phyloP scores from a whole-genome alignment of 2,329 filamentous ascomycete species.

The Cladobotryum protrusum region DNA sequence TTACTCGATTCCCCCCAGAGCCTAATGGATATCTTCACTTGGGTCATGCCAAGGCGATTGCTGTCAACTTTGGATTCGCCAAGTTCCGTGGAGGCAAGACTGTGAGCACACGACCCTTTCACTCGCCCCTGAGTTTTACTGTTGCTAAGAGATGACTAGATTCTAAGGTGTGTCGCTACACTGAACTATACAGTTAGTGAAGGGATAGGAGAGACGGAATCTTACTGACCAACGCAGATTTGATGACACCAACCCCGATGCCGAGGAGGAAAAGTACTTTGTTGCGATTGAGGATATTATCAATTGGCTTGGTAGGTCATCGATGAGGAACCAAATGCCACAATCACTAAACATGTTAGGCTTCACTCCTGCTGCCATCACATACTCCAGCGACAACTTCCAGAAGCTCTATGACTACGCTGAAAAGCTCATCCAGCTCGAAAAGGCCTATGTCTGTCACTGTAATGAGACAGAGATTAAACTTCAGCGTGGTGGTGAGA shows the following conservation, averaged over 20 bases:
- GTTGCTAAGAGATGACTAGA: neutral
- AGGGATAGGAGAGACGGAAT: neutral
- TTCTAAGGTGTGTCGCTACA: no score
- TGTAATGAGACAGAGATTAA: constrained; percentile 81
- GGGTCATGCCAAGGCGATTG: constrained; percentile 91
- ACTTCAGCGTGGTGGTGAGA: constrained; percentile 74
- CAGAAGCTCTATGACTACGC: constrained; percentile 81
- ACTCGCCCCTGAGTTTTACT: neutral
- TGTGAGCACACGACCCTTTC: constrained; percentile 17
- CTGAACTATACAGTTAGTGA: no score
- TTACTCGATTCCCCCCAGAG: constrained; percentile 75
- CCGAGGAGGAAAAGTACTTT: constrained; percentile 87
- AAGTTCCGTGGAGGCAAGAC: constrained; percentile 68
- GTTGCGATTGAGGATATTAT: constrained; percentile 76
- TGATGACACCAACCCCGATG: constrained; percentile 93
- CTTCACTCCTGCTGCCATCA: constrained; percentile 72
- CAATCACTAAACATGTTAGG: constrained; percentile 19
- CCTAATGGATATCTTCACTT: constrained; percentile 94
- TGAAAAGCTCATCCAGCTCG: constrained; percentile 71
- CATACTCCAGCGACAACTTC: constrained; percentile 88
- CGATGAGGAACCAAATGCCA: neutral
- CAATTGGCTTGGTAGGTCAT: constrained; percentile 25
- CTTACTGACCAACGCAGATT: constrained; percentile 42
- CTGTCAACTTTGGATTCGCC: constrained; percentile 94
- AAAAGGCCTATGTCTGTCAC: constrained; percentile 77